These are phyloP conservation scores for Penicillium ochrochloron DNA, from an alignment of 495 filamentous ascomycete species.

Conservation along the genomic window DNA sequence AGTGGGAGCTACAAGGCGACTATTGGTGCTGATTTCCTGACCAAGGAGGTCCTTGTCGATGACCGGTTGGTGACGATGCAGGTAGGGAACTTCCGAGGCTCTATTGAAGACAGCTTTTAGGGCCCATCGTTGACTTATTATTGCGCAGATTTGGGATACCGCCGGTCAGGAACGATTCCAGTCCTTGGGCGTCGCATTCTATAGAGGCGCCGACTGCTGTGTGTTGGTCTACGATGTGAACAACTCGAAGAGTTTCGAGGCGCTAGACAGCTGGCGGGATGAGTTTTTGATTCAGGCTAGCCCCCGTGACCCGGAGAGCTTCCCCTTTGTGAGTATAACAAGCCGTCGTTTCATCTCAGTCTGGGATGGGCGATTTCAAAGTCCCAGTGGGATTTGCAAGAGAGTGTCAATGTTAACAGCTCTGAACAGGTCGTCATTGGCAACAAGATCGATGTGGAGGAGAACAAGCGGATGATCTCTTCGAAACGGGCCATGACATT, in stretches of 20 bases:
- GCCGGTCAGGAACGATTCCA: conserved; percentile 98
- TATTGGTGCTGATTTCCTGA: conserved; percentile 98
- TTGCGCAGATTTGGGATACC: conserved; percentile 89
- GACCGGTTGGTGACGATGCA: conserved; percentile 98
- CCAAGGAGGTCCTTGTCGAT: conserved; percentile 96
- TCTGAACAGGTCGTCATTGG: conserved; percentile 80
- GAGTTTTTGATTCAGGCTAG: conserved; percentile 98
- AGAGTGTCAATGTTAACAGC: not conserved
- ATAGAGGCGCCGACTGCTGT: conserved; percentile 97
- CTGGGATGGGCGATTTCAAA: not conserved
- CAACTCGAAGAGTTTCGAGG: conserved; percentile 98
- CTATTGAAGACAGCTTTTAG: not conserved
- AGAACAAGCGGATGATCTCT: conserved; percentile 95
- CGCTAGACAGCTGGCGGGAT: conserved; percentile 96
- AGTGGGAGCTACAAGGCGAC: conserved; percentile 99
- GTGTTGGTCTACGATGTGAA: conserved; percentile 99
- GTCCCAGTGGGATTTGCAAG: not conserved
- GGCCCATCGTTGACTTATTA: conserved; percentile 23
- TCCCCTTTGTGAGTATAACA: conserved; percentile 80
- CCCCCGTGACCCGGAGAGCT: conserved; percentile 94
- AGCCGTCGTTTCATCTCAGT: not conserved
- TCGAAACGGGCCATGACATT: conserved; percentile 95
- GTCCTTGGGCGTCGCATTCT: conserved; percentile 96
- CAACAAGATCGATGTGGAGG: conserved; percentile 99
- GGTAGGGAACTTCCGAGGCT: conserved; percentile 55